These are phyloP conservation scores for Pontederia paniculata DNA, from an alignment of 176 grass and related monocot genomes.

Conservation along the genomic window DNA sequence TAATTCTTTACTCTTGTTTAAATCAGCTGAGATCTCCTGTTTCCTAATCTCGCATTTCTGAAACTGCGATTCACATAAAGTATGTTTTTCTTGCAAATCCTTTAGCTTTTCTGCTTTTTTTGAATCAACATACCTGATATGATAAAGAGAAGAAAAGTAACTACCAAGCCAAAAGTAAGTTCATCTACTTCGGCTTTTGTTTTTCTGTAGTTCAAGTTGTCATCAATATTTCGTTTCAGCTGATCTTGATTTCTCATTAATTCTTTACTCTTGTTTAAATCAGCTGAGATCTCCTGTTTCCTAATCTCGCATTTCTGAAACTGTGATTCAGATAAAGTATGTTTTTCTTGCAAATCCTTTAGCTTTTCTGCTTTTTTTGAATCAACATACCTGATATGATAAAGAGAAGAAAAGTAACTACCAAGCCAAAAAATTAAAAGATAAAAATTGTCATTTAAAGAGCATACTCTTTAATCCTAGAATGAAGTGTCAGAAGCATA, in stretches of 20 bases:
- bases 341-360: conserved; percentile 53
- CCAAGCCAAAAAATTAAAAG: no score
- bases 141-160: background rate
- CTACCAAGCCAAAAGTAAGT: conserved; percentile 36
- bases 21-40: conserved; percentile 38
- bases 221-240: conserved; percentile 94
- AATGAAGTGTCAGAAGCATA: conserved; percentile 39
- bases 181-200: conserved; percentile 75
- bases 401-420: no score
- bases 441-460: no score
- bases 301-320: conserved; percentile 38
- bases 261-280: conserved; percentile 74
- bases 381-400: conserved; percentile 53
- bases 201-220: conserved; percentile 89
- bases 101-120: conserved; percentile 64
- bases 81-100: conserved; percentile 45
- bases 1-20: conserved; percentile 72
- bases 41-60: conserved; percentile 39
- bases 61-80: conserved; percentile 33
- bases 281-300: conserved; percentile 39
- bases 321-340: conserved; percentile 27
- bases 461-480: conserved; percentile 57
- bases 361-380: conserved; percentile 63
- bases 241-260: conserved; percentile 66
- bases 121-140: conserved; percentile 63